These are phyloP conservation scores for Gastrolobium villosum DNA, from an alignment of 306 rosid species.

Conservation along the genomic window DNA sequence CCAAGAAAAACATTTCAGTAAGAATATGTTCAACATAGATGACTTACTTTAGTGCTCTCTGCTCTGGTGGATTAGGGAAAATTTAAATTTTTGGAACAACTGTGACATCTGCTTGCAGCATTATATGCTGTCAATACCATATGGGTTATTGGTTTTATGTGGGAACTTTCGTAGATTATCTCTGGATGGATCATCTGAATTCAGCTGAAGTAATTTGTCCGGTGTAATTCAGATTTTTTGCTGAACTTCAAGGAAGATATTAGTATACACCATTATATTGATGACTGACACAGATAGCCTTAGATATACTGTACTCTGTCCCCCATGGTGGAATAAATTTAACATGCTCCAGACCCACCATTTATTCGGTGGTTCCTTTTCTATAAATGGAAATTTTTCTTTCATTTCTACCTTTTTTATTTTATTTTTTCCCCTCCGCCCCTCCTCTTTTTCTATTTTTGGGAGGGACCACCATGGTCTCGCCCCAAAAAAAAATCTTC, in stretches of 20 bases:
- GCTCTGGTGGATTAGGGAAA: slow-evolving; percentile 35
- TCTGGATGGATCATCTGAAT: background rate
- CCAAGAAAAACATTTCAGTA: slow-evolving; percentile 53
- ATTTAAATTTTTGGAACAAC: slow-evolving; percentile 9
- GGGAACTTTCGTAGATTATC: background rate
- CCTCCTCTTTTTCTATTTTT: too few relatives aligned
- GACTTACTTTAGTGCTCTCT: slow-evolving; percentile 32
- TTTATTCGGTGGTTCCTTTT: too few relatives aligned
- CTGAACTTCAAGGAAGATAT: slow-evolving; percentile 22
- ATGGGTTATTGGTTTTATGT: background rate
- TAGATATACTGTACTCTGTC: background rate
- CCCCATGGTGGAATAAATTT: background rate
- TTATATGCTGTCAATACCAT: background rate
- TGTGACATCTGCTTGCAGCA: slow-evolving; percentile 17
- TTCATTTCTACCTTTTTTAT: too few relatives aligned
- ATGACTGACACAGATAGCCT: background rate
- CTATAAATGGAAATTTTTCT: too few relatives aligned
- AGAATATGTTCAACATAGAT: slow-evolving; percentile 40
- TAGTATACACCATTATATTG: background rate
- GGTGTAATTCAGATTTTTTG: background rate
- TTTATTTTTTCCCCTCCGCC: too few relatives aligned
- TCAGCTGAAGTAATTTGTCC: background rate
- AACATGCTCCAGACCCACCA: too few relatives aligned
- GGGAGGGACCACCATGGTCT: too few relatives aligned
- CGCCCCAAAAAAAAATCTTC: too few relatives aligned